Conservation (phyloP, 2,329 filamentous ascomycete genomes). For the Botrytis fabae region DNA sequence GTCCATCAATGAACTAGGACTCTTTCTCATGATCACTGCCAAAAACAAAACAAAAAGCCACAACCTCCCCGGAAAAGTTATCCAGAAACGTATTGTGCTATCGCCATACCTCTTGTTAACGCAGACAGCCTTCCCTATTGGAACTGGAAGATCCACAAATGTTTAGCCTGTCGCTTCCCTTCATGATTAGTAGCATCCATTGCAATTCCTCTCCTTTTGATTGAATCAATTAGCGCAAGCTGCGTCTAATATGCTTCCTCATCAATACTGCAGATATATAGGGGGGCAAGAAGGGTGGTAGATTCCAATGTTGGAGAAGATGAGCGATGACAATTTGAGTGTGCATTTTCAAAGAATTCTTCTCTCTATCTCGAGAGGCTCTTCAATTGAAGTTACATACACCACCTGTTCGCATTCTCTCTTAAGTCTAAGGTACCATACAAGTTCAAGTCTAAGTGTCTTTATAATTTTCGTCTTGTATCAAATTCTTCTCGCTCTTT, state of each 20-base stretch:
- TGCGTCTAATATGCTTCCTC: neutral
- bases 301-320: neutral
- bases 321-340: neutral
- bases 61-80: neutral
- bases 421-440: neutral
- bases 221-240: neutral
- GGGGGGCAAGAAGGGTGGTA: neutral
- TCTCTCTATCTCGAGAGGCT: neutral
- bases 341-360: neutral
- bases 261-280: neutral
- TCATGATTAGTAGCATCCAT: fast-evolving
- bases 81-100: neutral
- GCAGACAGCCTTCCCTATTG: neutral
- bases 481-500: neutral
- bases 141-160: neutral
- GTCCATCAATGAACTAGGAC: neutral
- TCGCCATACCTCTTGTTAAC: neutral
- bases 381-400: neutral
- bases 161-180: neutral
- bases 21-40: neutral
- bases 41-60: neutral
- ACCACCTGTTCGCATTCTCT: neutral
- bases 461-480: neutral
- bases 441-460: neutral
- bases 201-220: neutral